phyloP scores from a whole-genome alignment of 2,329 filamentous ascomycete species.

The Xylaria sp. region DNA sequence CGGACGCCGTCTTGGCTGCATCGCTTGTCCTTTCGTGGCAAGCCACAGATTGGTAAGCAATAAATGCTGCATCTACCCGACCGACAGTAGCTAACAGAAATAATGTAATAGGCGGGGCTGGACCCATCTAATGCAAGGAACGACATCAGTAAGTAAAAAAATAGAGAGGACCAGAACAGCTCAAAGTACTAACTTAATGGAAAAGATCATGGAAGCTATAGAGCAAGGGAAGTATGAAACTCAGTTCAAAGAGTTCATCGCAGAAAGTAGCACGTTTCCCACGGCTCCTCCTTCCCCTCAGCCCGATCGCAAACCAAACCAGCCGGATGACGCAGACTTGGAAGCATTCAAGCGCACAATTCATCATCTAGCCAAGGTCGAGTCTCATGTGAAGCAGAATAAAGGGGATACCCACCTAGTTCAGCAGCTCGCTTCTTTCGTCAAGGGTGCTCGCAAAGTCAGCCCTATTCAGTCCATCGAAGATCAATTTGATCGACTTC shows the following conservation, averaged over 20 bases:
- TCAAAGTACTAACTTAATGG: conserved; percentile 35
- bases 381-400: conserved; percentile 70
- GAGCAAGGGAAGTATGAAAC: conserved; percentile 90
- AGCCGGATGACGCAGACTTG: conserved; percentile 72
- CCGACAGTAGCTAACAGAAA: conserved; percentile 44
- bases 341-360: conserved; percentile 71
- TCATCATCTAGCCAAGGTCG: conserved; percentile 70
- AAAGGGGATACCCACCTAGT: conserved; percentile 73
- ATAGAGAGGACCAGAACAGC: not conserved
- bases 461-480: conserved; percentile 73
- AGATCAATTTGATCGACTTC: conserved; percentile 88
- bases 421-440: conserved; percentile 72
- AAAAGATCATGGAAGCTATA: conserved; percentile 86
- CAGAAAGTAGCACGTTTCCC: conserved; percentile 76
- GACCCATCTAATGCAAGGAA: conserved; percentile 91
- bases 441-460: conserved; percentile 74
- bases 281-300: conserved; percentile 68
- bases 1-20: conserved; percentile 88
- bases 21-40: conserved; percentile 96
- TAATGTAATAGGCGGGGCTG: conserved; percentile 79
- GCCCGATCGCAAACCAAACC: conserved; percentile 65
- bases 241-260: conserved; percentile 81
- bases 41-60: conserved; percentile 86
- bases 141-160: conserved; percentile 73
- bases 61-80: conserved; percentile 42